Base-by-base conservation (phyloP, 768 basidiomycete genomes). In the Mycena maculata region DNA sequence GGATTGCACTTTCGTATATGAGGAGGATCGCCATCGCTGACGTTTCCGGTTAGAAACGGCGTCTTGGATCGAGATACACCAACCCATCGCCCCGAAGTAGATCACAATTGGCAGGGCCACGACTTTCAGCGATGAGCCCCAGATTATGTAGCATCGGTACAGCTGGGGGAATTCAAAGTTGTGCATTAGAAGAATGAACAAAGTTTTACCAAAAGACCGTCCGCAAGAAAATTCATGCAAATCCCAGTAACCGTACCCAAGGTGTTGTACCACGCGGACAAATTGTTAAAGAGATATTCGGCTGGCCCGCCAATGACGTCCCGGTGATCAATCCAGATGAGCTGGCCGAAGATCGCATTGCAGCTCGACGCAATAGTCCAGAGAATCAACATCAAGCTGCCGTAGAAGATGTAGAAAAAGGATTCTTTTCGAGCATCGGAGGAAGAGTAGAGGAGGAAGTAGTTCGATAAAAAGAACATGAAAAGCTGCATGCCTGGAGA, bases 141-240 rank as follows among this genome's bases (percentile, higher is more conserved):
- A 83, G 20, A 84, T 69, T 30, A 79, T 70, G 38, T 65, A 79
- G 63, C 78, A 80, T n/a, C 81, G 80, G 59, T 81, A 77, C 33
- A 84, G 74, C 83, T 84, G 62, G 27, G 22, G 1, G 3, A 5
- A 7, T 36, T 48, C 10, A 50, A 20, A 38, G 28, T 44, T 39
- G 11, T 10, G 33, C n/a, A n/a, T n/a, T n/a, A n/a, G n/a, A n/a
- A n/a, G n/a, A n/a, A n/a, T n/a, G n/a, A n/a, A n/a, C n/a, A n/a
- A n/a, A n/a, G n/a, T n/a, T 75, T 55, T 57, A 83, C 82, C 72
- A 83, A 70, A 44, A 82, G 62, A 0, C 66, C 81, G 45, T 81
- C 79, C 22, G 75, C 76, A 70, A 81, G 72, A 11, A 81, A 70
- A 57, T 81, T 80, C 69, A 83, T 63, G 16, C 72, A 23, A 25